Base-by-base conservation (phyloP, 305 asterid species). In the Coffea humblotiana region DNA sequence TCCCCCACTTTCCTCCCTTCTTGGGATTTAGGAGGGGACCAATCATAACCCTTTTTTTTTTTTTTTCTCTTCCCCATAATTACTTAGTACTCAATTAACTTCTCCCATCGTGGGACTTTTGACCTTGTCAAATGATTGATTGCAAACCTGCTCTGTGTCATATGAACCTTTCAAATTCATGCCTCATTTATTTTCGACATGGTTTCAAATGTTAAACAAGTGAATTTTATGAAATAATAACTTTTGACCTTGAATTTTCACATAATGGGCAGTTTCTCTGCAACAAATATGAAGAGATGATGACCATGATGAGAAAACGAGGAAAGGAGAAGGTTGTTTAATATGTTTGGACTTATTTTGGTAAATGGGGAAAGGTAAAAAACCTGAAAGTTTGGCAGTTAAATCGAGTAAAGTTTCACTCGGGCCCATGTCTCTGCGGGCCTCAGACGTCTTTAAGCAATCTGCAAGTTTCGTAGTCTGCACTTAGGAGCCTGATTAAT, bases 21-120 rank as follows among this genome's bases (percentile, higher is more conserved):
- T 51, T 66, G 49, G 51, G 52, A 49, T 8, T 9, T 32, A 25
- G 80, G 58, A 52, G 80, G 80, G 80, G 80, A 52, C 80, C 80
- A 52, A 68, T 35, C 54, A 54, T 29, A 64, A 40, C 15, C 13
- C 0, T 51, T 14, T 1, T 47, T n/a, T n/a, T 10, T 45, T 45
- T 61, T 60, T 23, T 1, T 29, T 29, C 32, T 29, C 32, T 29
- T 29, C 32, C 13, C 40, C 16, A 23, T 15, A n/a, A 63, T 2
- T 43, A 1, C 35, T 47, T 47, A 9, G 27, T 32, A 66, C 67
- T 10, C 18, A 63, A 14, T 76, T 63, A 61, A 21, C 72, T 25
- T 63, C 32, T 49, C 32, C 32, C 32, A 29, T 76, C 45, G 1
- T 25, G n/a, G 80, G 45, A 52, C 49, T 58, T 29, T 29, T 37